Evolutionary conservation across 441 rosid genomes (phyloP).

Genomic region (Erodium trifolium): DNA sequence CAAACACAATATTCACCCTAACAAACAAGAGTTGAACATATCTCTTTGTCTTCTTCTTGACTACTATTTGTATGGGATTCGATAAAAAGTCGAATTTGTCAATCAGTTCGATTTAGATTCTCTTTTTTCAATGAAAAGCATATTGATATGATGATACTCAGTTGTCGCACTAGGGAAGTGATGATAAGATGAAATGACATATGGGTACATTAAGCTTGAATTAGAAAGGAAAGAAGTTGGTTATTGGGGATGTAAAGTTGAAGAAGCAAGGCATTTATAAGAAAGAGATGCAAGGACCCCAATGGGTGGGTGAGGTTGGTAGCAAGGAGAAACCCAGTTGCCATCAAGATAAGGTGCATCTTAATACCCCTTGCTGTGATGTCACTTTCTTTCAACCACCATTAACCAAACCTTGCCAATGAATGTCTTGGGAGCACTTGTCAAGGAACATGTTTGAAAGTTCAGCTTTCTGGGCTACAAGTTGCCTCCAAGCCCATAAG

Average conservation of each 20-base stretch:
- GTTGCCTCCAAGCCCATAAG: too few relatives aligned
- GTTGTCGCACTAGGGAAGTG: not conserved
- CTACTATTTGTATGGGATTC: not conserved
- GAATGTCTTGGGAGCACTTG: not conserved
- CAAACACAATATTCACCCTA: not conserved
- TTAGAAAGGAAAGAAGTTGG: not conserved
- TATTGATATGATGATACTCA: not conserved
- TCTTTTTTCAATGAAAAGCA: too few relatives aligned
- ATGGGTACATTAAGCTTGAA: not conserved
- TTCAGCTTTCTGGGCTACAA: too few relatives aligned
- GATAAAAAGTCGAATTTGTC: too few relatives aligned
- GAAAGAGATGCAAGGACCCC: slow-evolving; percentile 7
- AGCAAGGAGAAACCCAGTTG: not conserved
- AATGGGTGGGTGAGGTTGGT: slow-evolving; percentile 9
- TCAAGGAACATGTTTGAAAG: too few relatives aligned
- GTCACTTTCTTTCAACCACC: slow-evolving; percentile 7
- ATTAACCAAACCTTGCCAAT: not conserved
- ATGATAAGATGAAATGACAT: not conserved
- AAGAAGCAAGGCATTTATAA: slow-evolving; percentile 8
- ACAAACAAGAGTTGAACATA: not conserved
- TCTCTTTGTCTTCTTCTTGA: not conserved
- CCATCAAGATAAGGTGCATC: not conserved
- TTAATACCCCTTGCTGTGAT: not conserved
- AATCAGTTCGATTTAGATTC: too few relatives aligned
- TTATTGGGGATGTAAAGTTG: too few relatives aligned